Evolutionary conservation across 768 basidiomycete genomes (phyloP), one percentile per base, ranked within the genome.

Genomic region (Tricholoma flavovirens): DNA sequence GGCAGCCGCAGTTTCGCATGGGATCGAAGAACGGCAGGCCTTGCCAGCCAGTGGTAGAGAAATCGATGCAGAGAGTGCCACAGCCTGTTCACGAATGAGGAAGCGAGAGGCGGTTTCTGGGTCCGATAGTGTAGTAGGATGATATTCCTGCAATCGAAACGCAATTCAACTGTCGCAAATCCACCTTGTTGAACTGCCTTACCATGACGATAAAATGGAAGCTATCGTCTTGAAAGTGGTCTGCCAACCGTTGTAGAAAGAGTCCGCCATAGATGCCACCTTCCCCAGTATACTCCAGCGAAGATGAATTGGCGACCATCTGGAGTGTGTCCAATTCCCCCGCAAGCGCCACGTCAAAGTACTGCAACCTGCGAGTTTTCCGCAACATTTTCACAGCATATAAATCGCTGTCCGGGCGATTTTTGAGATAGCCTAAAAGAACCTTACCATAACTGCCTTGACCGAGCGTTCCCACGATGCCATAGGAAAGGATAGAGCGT

Each of bases 41-140:
- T 22, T 40, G 14, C 40, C 33, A 22, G 30, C 51, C 46, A 49
- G 49, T 57, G 60, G 60, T 17, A 63, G 32, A 9, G 62, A 65
- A 15, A 55, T 17, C 4, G 55, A 60, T 21, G 56, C 22, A 32
- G 60, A 45, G 5, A 65, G 17, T 38, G 51, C 19, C 14, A 51
- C n/a, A 43, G 49, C 10, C 8, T 11, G n/a, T 43, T 49, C 46
- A 10, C 22, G 21, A 7, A 42, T 57, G 35, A 67, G 52, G 38
- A 74, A 68, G 14, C 55, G 64, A 17, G 59, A 61, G n/a, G 69
- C 65, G 11, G 69, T 60, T 15, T 63, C 57, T 11, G 70, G 66
- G 53, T 72, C 56, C 5, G 65, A 61, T 19, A 74, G 54, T 21
- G 71, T 67, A 1, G 62, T 61, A 14, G 70, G 67, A 56, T 72